Evolutionary conservation across 2,329 filamentous ascomycete genomes (phyloP), one percentile per base, ranked within the genome.

Genomic region (Rutstroemia sp.): DNA sequence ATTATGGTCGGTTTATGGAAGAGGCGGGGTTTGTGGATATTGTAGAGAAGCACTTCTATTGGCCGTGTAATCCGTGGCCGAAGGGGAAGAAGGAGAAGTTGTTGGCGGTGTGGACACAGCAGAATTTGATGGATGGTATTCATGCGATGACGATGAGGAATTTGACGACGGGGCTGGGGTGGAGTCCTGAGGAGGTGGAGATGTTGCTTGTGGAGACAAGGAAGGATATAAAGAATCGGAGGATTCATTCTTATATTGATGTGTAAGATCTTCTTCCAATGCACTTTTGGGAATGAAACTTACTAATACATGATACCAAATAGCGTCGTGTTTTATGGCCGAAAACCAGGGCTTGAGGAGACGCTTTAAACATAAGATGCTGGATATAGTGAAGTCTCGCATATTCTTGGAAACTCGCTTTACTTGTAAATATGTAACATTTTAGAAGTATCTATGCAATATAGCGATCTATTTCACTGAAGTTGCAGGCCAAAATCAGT

Each of bases 1-100:
- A 56, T 10, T 65, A 63, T 56, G 59, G 58, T 23, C 53, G 54
- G 4, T 72, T 74, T 54, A 71, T 83, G 62, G 67, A 70, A 3
- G 75, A 77, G 12, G 78, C 75, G 0, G 81, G 81, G 0, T 83
- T 83, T 59, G 69, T 72, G 46, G 73, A 81, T 54, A 74, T 84
- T 0, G 68, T 68, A 0, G 75, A 80, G 63, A 68, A 72, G 2
- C 63, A 76, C 5, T 77, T 72, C 62, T 77, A 75, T 64, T 75
- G 78, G 69, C 79, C 79, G 0, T 72, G 72, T 37, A 78, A 76
- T 61, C 65, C 71, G 10, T 83, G 80, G 79, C 75, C 78, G 0
- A 75, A 74, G 46, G 75, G 80, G 42, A 70, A 71, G 5, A 73
- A 74, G 25, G 72, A 77, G 50, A 83, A 81, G 63, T 74, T 80